Base-by-base conservation (phyloP, 202 grass and related monocot genomes). In the Elaeis oleifera region DNA sequence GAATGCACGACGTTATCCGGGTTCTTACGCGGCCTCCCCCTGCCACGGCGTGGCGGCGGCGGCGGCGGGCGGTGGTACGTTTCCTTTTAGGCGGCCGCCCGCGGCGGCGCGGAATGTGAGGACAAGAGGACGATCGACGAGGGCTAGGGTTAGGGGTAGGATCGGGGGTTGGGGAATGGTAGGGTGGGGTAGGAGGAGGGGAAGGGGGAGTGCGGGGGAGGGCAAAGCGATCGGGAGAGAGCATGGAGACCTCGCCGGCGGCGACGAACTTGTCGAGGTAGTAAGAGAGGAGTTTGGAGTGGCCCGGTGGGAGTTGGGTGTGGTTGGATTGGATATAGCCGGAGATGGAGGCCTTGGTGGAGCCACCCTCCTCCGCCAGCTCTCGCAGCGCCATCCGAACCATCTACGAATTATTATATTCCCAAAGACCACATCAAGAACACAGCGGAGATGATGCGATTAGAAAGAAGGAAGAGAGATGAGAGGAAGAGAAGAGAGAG, bases 221-320 rank as follows among this genome's bases (percentile, higher is more conserved):
- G 31, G 49, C 17, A 32, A 49, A 64, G 8, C 61, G 61, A 17
- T 18, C 36, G 39, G 44, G 61, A 20, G 19, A 51, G 3, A 36
- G 36, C 27, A 19, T 19, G 61, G 36, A 7, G 20, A 64, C 5
- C 36, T 24, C 18, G 44, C 61, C 32, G 13, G 61, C 3, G 19
- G 61, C 18, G 36, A 64, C 39, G 61, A 64, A 32, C 19, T 64
- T 50, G 32, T 11, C 4, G 8, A 64, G 39, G 61, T 50, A 64
- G 61, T 64, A 64, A 3, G 61, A 18, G 18, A 64, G 61, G 61
- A 64, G 32, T 18, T 15, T 48, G 32, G 18, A 31, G 61, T 64
- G 61, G 36, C 36, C 39, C 11, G 61, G 39, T 1, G 61, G 61
- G 36, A 64, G 61, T 36, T 36, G 32, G 32, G 6, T 9, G 32